A percentile compares a stretch with the other conserved stretches of the same genome.
Conservation (phyloP, 306 rosid species). For the Lathyrus sativus region DNA sequence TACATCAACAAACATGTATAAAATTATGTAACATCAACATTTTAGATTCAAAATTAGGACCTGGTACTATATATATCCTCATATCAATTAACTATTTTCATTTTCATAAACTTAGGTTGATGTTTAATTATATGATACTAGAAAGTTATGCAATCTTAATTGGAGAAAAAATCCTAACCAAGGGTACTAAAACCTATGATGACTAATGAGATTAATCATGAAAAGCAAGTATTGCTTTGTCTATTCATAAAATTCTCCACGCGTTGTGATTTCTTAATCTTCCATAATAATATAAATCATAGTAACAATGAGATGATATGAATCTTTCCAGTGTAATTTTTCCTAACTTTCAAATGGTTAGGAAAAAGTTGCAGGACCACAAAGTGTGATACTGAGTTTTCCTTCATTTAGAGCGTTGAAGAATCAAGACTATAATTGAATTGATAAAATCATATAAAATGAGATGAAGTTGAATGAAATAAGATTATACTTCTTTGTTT, state of each 20-base stretch:
- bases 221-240: constrained; percentile 36
- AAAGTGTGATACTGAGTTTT: constrained; percentile 31
- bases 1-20: too few species aligned
- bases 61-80: too few species aligned
- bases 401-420: constrained; percentile 17
- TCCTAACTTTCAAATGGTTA: constrained; percentile 29
- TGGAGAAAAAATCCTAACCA: constrained; percentile 12
- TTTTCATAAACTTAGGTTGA: too few species aligned
- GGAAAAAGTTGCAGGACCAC: constrained; percentile 40
- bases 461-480: too few species aligned
- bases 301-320: neutral
- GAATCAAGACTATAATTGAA: neutral
- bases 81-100: too few species aligned
- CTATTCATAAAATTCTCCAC: constrained; percentile 35
- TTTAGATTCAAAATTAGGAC: too few species aligned
- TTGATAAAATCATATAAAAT: too few species aligned
- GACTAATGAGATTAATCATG: too few species aligned
- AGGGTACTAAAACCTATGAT: neutral
- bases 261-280: constrained; percentile 38
- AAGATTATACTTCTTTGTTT: too few species aligned
- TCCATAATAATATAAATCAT: constrained; percentile 13
- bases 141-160: too few species aligned
- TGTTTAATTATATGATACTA: too few species aligned
- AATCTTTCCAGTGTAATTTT: neutral
- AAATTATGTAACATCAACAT: too few species aligned